A percentile compares a stretch with the other conserved stretches of the same genome.
Conservation (phyloP, 345 rosid genomes). For the Hirschfeldia incana region DNA sequence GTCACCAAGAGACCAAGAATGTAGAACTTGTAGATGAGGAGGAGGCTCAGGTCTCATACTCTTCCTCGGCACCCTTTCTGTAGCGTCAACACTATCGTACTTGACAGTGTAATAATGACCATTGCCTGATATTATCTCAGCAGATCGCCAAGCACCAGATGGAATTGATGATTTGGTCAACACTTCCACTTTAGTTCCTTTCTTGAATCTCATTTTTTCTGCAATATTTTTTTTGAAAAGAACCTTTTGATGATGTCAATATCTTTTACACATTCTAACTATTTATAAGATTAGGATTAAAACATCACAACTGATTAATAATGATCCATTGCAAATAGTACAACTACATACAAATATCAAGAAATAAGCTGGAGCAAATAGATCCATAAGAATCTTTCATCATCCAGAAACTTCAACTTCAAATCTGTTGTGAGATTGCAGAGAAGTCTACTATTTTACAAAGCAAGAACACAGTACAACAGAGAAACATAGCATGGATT, state of each 20-base stretch:
- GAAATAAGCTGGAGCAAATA: constrained; percentile 20
- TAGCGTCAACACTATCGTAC: constrained; percentile 41
- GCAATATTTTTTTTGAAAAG: neutral
- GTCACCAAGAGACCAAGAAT: constrained; percentile 66
- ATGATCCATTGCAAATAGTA: neutral
- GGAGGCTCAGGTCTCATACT: constrained; percentile 71
- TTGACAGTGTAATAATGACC: constrained; percentile 61
- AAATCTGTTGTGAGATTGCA: constrained; percentile 9
- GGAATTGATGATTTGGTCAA: constrained; percentile 57
- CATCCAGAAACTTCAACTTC: constrained; percentile 15
- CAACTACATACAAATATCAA: neutral
- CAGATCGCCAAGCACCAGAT: constrained; percentile 72
- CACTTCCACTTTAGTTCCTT: constrained; percentile 73
- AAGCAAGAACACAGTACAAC: neutral
- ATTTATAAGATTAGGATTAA: neutral
- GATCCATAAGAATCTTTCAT: constrained; percentile 17
- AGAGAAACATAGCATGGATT: neutral
- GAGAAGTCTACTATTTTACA: neutral
- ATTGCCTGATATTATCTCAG: constrained; percentile 66
- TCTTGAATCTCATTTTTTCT: constrained; percentile 57
- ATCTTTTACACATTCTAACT: neutral
- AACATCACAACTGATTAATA: too few relatives aligned
- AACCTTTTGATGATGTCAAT: neutral
- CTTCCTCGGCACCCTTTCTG: constrained; percentile 55
- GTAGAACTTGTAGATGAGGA: constrained; percentile 29